Conservation (phyloP, 2,329 filamentous ascomycete genomes). For the Phialophora expanda region DNA sequence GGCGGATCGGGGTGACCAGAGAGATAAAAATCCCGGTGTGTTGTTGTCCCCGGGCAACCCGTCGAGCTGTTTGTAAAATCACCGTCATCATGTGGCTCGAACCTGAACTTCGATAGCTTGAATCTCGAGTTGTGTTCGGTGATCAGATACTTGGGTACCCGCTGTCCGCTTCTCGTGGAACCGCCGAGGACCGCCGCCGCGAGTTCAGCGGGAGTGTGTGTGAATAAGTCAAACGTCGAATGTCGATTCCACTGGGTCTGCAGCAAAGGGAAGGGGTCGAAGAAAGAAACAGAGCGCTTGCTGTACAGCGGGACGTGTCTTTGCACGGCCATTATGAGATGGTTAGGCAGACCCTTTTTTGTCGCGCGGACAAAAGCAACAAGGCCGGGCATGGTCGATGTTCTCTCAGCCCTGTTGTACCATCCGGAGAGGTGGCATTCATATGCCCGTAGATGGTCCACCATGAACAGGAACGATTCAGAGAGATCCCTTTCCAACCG, state of each 20-base stretch:
- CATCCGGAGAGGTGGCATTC: background rate
- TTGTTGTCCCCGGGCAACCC: background rate
- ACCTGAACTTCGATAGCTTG: background rate
- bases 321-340: background rate
- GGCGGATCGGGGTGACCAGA: background rate
- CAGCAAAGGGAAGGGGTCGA: background rate
- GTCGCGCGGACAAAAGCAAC: background rate
- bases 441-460: background rate
- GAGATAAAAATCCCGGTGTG: background rate
- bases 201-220: background rate
- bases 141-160: background rate
- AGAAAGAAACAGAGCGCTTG: background rate
- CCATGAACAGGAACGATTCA: background rate
- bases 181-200: background rate
- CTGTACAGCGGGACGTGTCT: background rate
- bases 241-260: background rate
- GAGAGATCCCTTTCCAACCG: background rate
- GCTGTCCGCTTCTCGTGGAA: background rate
- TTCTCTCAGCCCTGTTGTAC: background rate
- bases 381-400: background rate
- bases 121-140: background rate
- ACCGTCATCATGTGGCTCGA: background rate
- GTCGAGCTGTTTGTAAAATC: background rate
- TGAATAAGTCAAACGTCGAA: background rate
- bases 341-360: background rate